Evolutionary conservation across 2,329 filamentous ascomycete genomes (phyloP), one percentile per base, ranked within the genome.

Genomic region (Diaporthe australafricana): DNA sequence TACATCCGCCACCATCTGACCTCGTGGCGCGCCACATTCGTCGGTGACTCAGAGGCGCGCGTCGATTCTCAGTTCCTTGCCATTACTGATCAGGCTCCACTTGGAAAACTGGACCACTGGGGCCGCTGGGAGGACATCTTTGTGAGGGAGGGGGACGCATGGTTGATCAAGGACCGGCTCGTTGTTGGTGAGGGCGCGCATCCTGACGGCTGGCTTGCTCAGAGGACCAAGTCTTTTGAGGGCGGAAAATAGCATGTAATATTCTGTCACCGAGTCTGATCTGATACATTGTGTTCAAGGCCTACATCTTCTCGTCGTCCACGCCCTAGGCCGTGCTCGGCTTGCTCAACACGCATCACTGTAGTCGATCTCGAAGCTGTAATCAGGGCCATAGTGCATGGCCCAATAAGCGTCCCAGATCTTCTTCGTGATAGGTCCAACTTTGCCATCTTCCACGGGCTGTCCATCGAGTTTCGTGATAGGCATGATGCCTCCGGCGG

Each of bases 361-460:
- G n/a, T 65, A 65, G 12, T 65, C 45, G 16, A 65, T 38, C 45
- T 65, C 30, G 9, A 35, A 65, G 27, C 42, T 50, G n/a, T 65
- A 65, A 5, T 20, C 2, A 20, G 48, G 17, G 68, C 86, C 79
- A 50, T 81, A 84, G 75, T 87, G 86, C 78, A 87, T 81, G 1
- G 76, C 80, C 86, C 86, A 88, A 74, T 88, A 88, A 1, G 74
- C 77, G 78, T 87, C 85, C 85, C 86, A 87, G 27, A 88, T 87
- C 65, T 76, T 79, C 77, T 78, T 82, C 0, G 86, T 87, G 16
- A 87, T 76, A 1, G 82, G 79, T 0, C 86, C 86, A 32, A 87
- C 70, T 74, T 83, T 80, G 0, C 85, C 86, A 68, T 79, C 79
- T 2, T 79, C 80, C 0, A 88, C 77, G 0, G 80, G 79, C 66